Evolutionary conservation across 1,139 yeast genomes (phyloP), one percentile per base, ranked within the genome.

Genomic region (Petasospora rhodanensis): DNA sequence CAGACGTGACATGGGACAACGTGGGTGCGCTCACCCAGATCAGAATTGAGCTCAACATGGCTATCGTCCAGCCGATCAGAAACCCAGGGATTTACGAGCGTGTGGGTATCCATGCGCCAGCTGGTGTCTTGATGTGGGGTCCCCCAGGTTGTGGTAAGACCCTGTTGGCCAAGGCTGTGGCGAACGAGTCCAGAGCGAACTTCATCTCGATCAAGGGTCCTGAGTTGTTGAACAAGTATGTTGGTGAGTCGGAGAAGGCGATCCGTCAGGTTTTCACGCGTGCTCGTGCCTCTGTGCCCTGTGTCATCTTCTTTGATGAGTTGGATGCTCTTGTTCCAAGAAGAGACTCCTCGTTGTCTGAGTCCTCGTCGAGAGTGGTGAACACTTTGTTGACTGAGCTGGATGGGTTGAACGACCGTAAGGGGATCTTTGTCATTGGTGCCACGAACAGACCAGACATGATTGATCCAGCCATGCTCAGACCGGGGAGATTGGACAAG

Each of bases 131-230:
- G 14, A 72, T 91, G 68, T 91, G 98, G 98, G 99, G 99, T 0
- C 99, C 98, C 2, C 98, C 98, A 3, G 98, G 98, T 15, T 91
- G 97, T 64, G 98, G 98, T 70, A 91, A 91, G 55, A 91, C 98
- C 0, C 66, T 91, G 36, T 66, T 91, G 31, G 98, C 97, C 1
- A 91, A 91, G 54, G 98, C 97, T 0, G 97, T 91, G 9, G 98
- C 98, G 11, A 89, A 91, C 55, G 97, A 91, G 59, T 85, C 96
- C 1, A 73, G 94, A 35, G 97, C 97, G 7, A 91, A 91, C 56
- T 91, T 91, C 59, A 91, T 91, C 27, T 84, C 95, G 8, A 87
- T 91, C 24, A 81, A 93, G 45, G 98, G 98, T 2, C 97, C 98
- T 1, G 98, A 91, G 56, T 63, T 91, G 36, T 67, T 91, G 40